Conservation (phyloP, 768 basidiomycete genomes). For the Mycena vitilis region DNA sequence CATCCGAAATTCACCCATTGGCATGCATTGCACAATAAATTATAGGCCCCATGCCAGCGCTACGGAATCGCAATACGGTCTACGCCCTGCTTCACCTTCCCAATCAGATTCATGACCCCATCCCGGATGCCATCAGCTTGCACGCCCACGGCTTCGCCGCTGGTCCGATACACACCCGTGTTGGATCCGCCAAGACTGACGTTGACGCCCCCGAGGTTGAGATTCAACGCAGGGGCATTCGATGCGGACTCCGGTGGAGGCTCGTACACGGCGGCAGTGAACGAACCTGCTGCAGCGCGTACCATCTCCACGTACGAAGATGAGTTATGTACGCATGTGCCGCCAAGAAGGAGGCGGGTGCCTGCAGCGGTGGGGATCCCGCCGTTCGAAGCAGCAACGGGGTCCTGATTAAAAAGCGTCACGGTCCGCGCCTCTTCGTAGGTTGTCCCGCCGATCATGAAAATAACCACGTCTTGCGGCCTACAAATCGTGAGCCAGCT, state of each 20-base stretch:
- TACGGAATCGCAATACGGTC: slow-evolving; percentile 67
- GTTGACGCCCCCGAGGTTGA: slow-evolving; percentile 93
- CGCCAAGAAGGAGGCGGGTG: slow-evolving; percentile 87
- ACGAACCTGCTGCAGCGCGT: slow-evolving; percentile 71
- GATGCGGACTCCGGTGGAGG: slow-evolving; percentile 81
- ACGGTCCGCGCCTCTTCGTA: slow-evolving; percentile 94
- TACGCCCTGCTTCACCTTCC: slow-evolving; percentile 89
- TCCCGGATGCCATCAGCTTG: slow-evolving; percentile 92
- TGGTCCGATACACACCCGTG: slow-evolving; percentile 87
- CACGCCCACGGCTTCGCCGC: slow-evolving; percentile 76
- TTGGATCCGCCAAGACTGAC: slow-evolving; percentile 93
- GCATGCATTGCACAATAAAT: slow-evolving; percentile 23
- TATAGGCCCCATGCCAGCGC: slow-evolving; percentile 15
- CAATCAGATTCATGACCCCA: slow-evolving; percentile 88
- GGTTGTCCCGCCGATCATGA: slow-evolving; percentile 96
- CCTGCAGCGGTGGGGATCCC: slow-evolving; percentile 65
- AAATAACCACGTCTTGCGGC: slow-evolving; percentile 95
- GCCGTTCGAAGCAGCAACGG: slow-evolving; percentile 59
- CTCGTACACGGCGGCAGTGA: slow-evolving; percentile 75
- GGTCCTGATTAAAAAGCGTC: slow-evolving; percentile 88
- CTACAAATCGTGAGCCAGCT: slow-evolving; percentile 51
- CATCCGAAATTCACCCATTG: slow-evolving; percentile 23
- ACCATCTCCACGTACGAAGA: slow-evolving; percentile 91
- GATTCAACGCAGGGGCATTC: slow-evolving; percentile 83
- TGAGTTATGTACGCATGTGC: slow-evolving; percentile 96